Percentiles rank a stretch among this genome's conserved stretches.
Evolutionary conservation across 306 rosid species (phyloP).

Genomic region (Vigna mungo): DNA sequence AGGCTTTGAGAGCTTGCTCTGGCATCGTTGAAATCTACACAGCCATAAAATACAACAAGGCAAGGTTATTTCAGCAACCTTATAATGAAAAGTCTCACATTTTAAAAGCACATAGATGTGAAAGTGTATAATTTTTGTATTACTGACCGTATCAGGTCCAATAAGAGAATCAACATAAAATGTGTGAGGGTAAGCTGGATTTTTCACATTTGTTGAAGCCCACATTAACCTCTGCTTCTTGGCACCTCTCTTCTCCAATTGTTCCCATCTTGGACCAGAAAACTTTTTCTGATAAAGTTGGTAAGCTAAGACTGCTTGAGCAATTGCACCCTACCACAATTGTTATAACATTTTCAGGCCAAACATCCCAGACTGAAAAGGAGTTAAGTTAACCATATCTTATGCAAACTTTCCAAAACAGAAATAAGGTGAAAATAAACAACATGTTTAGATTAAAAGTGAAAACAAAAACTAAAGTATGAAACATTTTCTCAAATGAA

Average conservation of each 20-base stretch:
- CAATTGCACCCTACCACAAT: conserved; percentile 49
- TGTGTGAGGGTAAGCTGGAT: conserved; percentile 44
- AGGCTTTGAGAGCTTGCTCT: conserved; percentile 83
- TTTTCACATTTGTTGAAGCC: conserved; percentile 57
- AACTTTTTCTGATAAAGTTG: conserved; percentile 78
- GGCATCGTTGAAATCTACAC: conserved; percentile 86
- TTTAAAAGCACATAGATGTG: no score
- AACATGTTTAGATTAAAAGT: background rate
- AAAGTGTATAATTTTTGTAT: background rate
- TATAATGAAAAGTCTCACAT: no score
- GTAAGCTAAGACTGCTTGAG: conserved; percentile 58
- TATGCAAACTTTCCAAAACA: background rate
- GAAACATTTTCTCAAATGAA: background rate
- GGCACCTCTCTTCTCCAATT: conserved; percentile 87
- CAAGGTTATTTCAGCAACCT: background rate
- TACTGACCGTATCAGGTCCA: conserved; percentile 78
- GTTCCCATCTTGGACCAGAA: conserved; percentile 87
- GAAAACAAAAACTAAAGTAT: background rate
- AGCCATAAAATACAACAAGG: conserved; percentile 20
- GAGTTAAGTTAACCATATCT: background rate
- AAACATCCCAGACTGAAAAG: background rate
- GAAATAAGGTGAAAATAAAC: background rate
- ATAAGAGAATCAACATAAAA: conserved; percentile 53
- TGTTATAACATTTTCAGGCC: conserved; percentile 9
- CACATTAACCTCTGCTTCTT: conserved; percentile 69